Percentiles rank a stretch among this genome's conserved stretches.
Evolutionary conservation across 352 stramenopile species (phyloP).

Genomic region (Phytophthora hybrid): DNA sequence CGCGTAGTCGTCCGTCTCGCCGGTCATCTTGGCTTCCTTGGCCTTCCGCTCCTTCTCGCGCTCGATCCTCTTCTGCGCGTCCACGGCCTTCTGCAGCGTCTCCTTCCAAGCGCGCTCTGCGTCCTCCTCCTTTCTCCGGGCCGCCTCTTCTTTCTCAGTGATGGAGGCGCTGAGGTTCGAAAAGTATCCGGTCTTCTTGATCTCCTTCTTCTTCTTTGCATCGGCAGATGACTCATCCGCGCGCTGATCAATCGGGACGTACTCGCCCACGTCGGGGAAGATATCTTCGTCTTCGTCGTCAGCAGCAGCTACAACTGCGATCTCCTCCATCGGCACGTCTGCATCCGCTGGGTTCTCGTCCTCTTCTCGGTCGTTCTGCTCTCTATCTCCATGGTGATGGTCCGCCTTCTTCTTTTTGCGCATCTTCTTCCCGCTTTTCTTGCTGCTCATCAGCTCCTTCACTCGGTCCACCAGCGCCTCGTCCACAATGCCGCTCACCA

Average conservation of each 20-base stretch:
- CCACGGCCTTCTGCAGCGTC: conserved; percentile 63
- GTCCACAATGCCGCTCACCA: conserved; percentile 64
- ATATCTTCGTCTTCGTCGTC: conserved; percentile 73
- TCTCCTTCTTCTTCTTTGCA: conserved; percentile 15
- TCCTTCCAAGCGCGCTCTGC: conserved; percentile 64
- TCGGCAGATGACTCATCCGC: conserved; percentile 25
- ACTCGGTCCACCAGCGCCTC: conserved; percentile 58
- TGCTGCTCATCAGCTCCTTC: conserved; percentile 38
- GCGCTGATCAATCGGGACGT: conserved; percentile 71
- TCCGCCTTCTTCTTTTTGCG: conserved; percentile 56
- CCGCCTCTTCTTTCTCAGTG: conserved; percentile 56
- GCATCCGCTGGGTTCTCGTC: neutral
- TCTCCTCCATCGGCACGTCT: conserved; percentile 13
- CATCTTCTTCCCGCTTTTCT: conserved; percentile 45
- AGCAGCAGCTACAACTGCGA: conserved; percentile 8
- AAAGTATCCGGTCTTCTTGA: conserved; percentile 63
- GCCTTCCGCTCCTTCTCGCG: conserved; percentile 46
- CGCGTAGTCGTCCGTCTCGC: conserved; percentile 58
- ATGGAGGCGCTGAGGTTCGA: conserved; percentile 75
- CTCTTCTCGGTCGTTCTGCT: conserved; percentile 2
- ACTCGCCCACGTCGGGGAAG: conserved; percentile 75
- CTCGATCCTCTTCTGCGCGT: conserved; percentile 55
- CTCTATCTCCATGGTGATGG: neutral
- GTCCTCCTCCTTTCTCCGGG: conserved; percentile 53
- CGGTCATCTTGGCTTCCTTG: conserved; percentile 51